A percentile compares a stretch with the other conserved stretches of the same genome.
Conservation (phyloP, 768 basidiomycete genomes). For the Termitomyces sp. region DNA sequence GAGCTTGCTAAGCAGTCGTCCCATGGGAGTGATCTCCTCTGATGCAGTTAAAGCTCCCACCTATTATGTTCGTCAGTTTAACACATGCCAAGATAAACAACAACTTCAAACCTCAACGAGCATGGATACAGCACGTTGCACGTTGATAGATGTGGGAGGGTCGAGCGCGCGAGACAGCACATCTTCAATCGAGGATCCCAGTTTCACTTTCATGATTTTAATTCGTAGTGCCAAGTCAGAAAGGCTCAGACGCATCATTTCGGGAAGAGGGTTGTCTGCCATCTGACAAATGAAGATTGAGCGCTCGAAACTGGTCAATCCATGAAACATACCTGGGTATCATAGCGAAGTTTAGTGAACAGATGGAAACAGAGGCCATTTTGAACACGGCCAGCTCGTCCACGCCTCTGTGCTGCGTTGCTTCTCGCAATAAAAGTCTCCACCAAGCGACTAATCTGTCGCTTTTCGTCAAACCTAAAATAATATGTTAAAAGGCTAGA, state of each 20-base stretch:
- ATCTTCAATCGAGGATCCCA: conserved; percentile 86
- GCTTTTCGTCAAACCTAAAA: conserved; percentile 89
- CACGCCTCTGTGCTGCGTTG: conserved; percentile 86
- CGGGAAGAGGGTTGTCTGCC: conserved; percentile 86
- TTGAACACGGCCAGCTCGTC: conserved; percentile 89
- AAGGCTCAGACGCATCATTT: conserved; percentile 91
- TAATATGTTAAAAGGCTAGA: neutral
- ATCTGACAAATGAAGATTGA: conserved; percentile 43
- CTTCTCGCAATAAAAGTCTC: conserved; percentile 91
- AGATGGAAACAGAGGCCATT: conserved; percentile 91
- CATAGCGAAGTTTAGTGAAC: conserved; percentile 85
- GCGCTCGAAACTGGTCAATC: neutral
- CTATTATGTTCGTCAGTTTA: conserved; percentile 27
- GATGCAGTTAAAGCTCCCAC: conserved; percentile 79
- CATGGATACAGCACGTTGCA: conserved; percentile 85
- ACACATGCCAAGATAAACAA: neutral
- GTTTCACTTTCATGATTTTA: conserved; percentile 89
- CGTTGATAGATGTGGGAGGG: conserved; percentile 80
- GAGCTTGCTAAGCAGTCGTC: conserved; percentile 81
- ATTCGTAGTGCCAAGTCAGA: conserved; percentile 89
- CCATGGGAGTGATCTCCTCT: conserved; percentile 96
- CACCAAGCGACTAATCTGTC: conserved; percentile 87
- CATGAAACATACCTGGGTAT: conserved; percentile 54
- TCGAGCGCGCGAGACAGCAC: conserved; percentile 86
- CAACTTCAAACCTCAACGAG: conserved; percentile 71